A percentile compares a stretch with the other conserved stretches of the same genome.
These are phyloP conservation scores for Plasmodium blacklocki DNA, from an alignment of 169 alveolate species.

Conservation along the genomic window DNA sequence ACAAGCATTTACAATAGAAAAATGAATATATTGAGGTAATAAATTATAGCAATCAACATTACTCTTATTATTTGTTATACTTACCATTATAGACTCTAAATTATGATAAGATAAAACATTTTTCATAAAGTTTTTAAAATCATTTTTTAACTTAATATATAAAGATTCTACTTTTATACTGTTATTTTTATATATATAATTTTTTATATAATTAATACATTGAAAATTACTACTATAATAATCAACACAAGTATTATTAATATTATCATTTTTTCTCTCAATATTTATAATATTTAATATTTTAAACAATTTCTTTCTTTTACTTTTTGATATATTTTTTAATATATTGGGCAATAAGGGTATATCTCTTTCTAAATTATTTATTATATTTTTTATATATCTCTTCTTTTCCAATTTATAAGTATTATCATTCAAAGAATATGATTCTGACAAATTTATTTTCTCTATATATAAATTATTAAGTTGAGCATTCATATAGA, in stretches of 20 bases:
- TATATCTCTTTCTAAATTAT: slow-evolving; percentile 4
- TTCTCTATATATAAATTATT: slow-evolving; percentile 49
- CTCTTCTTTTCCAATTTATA: slow-evolving; percentile 21
- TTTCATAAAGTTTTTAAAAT: slow-evolving; percentile 36
- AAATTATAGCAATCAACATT: not conserved
- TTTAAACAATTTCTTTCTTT: slow-evolving; percentile 16
- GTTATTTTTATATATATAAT: slow-evolving; percentile 36
- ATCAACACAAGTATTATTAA: not conserved
- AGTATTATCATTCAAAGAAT: slow-evolving; percentile 10
- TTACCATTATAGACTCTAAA: too few relatives aligned
- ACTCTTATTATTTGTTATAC: not conserved
- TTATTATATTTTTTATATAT: slow-evolving; percentile 23
- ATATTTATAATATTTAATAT: not conserved
- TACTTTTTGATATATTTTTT: slow-evolving; percentile 32
- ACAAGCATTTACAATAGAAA: slow-evolving; percentile 43
- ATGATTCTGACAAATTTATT: slow-evolving; percentile 29
- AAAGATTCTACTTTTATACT: slow-evolving; percentile 5
- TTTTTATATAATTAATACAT: slow-evolving; percentile 17
- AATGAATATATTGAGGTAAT: not conserved
- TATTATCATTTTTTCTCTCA: not conserved
- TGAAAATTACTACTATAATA: not conserved
- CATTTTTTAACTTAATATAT: slow-evolving; percentile 54
- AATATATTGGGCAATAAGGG: slow-evolving; percentile 62
- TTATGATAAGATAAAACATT: slow-evolving; percentile 25
- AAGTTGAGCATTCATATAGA: slow-evolving; percentile 37